These are phyloP conservation scores for Lodderomyces pseudojiufengensis DNA, from an alignment of 1,139 yeast species.

Conservation along the genomic window DNA sequence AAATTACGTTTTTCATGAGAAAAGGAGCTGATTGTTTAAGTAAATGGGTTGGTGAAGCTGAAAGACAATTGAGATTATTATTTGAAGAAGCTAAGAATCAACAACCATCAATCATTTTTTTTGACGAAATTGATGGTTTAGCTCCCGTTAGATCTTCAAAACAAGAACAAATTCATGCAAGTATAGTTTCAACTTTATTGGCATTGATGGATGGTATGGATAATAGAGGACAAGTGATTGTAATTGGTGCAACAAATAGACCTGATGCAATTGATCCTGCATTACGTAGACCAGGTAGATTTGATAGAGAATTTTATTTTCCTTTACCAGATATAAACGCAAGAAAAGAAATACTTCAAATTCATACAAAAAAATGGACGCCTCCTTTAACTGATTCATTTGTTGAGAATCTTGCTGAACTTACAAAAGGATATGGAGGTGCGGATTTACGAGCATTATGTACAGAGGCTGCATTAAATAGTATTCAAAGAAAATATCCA, in stretches of 20 bases:
- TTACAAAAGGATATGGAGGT: slow-evolving; percentile 97
- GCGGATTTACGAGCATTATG: slow-evolving; percentile 94
- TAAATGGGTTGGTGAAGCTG: slow-evolving; percentile 99
- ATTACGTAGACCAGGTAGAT: slow-evolving; percentile 93
- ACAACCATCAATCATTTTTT: slow-evolving; percentile 92
- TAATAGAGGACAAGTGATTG: slow-evolving; percentile 91
- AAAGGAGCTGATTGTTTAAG: slow-evolving; percentile 97
- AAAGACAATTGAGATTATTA: slow-evolving; percentile 80
- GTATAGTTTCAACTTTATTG: slow-evolving; percentile 88
- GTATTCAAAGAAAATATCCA: slow-evolving; percentile 90
- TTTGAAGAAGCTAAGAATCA: slow-evolving; percentile 96
- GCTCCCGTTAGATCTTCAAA: slow-evolving; percentile 97
- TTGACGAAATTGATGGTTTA: slow-evolving; percentile 96
- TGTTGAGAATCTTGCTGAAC: slow-evolving; percentile 62
- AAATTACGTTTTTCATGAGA: slow-evolving; percentile 95
- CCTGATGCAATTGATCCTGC: slow-evolving; percentile 99
- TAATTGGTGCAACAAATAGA: slow-evolving; percentile 96
- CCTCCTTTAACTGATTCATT: slow-evolving; percentile 64
- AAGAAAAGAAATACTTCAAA: slow-evolving; percentile 69
- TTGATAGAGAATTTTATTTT: slow-evolving; percentile 94
- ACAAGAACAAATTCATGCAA: slow-evolving; percentile 97
- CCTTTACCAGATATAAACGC: slow-evolving; percentile 86
- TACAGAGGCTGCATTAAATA: slow-evolving; percentile 90
- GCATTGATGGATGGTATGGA: slow-evolving; percentile 99
- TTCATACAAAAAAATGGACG: slow-evolving; percentile 88